phyloP scores from a whole-genome alignment of 345 rosid genomes.

The Angophora floribunda region DNA sequence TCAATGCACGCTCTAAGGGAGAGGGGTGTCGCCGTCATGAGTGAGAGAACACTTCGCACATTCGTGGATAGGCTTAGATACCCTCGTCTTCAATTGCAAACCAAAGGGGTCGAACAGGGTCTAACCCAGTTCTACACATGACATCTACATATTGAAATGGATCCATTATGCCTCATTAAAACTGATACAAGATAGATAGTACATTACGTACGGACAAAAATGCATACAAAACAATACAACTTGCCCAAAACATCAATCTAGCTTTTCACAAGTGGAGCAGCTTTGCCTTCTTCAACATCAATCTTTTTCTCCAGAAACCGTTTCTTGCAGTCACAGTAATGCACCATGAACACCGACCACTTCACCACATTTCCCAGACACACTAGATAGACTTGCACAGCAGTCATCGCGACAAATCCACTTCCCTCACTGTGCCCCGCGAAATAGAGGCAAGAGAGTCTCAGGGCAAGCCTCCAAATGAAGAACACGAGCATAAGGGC shows the following conservation, averaged over 20 bases:
- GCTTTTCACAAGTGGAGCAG: neutral
- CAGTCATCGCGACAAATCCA: neutral
- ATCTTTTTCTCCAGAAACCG: conserved; percentile 4
- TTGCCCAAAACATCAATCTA: neutral
- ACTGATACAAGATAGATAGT: neutral
- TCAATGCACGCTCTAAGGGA: neutral
- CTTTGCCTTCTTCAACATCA: conserved; percentile 9
- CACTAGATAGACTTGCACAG: neutral
- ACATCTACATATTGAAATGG: neutral
- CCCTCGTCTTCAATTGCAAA: neutral
- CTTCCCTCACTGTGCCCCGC: neutral
- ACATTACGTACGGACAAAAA: neutral
- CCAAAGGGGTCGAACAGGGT: neutral
- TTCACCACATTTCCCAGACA: conserved; percentile 4
- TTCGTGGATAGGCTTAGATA: neutral
- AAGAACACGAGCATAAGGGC: conserved; percentile 1
- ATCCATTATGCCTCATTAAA: neutral
- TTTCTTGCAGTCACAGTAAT: conserved; percentile 14
- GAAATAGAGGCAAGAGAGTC: conserved; percentile 1
- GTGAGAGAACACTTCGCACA: neutral
- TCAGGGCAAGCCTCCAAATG: conserved; percentile 5
- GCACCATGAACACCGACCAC: conserved; percentile 14
- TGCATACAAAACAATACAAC: neutral
- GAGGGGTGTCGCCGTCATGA: neutral
- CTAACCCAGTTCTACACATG: neutral